Percentiles rank a stretch among this genome's conserved stretches.
Conservation (phyloP, 176 grass and related monocot genomes). For the Carex cristatella region DNA sequence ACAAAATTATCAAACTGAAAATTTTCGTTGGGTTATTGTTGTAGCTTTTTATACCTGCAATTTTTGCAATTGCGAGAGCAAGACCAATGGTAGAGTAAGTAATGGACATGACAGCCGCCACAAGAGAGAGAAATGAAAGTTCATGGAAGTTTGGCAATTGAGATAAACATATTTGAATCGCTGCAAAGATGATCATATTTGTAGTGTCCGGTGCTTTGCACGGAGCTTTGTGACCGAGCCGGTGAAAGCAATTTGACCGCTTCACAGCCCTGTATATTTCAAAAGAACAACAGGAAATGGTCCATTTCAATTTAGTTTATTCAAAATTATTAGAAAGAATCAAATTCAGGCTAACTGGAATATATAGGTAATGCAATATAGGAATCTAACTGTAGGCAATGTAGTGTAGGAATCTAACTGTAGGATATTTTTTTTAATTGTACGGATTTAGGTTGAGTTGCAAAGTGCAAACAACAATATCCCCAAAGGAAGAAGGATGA, state of each 20-base stretch:
- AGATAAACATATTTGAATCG: slow-evolving; percentile 62
- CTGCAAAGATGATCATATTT: slow-evolving; percentile 72
- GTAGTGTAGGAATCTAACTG: background rate
- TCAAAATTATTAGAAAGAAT: background rate
- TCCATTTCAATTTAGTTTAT: background rate
- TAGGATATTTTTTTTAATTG: background rate
- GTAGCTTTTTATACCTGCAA: slow-evolving; percentile 40
- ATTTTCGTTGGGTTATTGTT: no score
- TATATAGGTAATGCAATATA: background rate
- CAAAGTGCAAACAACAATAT: slow-evolving; percentile 3
- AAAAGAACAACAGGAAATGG: background rate
- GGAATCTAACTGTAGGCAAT: background rate
- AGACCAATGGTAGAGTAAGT: slow-evolving; percentile 74
- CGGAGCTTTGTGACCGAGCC: slow-evolving; percentile 26
- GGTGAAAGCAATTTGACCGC: slow-evolving; percentile 73
- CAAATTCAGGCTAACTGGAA: background rate
- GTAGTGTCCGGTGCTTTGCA: slow-evolving; percentile 45
- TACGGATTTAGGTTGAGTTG: background rate
- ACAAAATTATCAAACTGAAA: background rate
- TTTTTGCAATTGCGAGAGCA: slow-evolving; percentile 75
- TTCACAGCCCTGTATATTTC: slow-evolving; percentile 50
- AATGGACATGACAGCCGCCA: slow-evolving; percentile 85
- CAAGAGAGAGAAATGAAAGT: slow-evolving; percentile 80
- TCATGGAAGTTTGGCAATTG: slow-evolving; percentile 93
- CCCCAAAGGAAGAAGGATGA: slow-evolving; percentile 8